Conservation (phyloP, 768 basidiomycete species). For the Psilocybe tampanensis region DNA sequence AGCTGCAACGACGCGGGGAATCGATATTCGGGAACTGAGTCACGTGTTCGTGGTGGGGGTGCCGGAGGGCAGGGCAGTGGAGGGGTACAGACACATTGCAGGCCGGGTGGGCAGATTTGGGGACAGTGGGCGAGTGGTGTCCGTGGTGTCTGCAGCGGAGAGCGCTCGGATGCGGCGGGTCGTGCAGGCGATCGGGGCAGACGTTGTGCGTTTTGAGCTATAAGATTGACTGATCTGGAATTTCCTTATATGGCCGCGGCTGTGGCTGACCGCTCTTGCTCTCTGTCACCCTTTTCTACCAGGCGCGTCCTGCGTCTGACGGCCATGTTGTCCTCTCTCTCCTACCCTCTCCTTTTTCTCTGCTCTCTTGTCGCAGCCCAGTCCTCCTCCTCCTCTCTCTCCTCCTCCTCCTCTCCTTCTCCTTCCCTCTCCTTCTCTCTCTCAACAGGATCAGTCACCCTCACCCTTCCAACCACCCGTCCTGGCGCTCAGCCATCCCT, state of each 20-base stretch:
- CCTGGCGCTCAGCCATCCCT: conserved; percentile 51
- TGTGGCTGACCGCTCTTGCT: conserved; percentile 24
- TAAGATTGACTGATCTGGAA: conserved; percentile 45
- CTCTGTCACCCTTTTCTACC: conserved; percentile 19
- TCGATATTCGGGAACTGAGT: conserved; percentile 70
- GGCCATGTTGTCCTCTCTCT: conserved; percentile 29
- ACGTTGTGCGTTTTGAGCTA: conserved; percentile 48
- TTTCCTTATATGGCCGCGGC: conserved; percentile 7
- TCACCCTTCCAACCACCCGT: conserved; percentile 51
- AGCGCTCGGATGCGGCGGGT: conserved; percentile 39
- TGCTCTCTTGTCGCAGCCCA: conserved; percentile 13
- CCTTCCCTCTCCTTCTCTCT: conserved; percentile 54
- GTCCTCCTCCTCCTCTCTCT: conserved; percentile 22
- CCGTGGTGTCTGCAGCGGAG: conserved; percentile 49
- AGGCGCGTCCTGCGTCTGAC: conserved; percentile 20
- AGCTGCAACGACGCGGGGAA: conserved; percentile 67
- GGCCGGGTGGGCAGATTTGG: conserved; percentile 81
- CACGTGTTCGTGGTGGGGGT: conserved; percentile 78
- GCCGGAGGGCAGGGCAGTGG: conserved; percentile 44
- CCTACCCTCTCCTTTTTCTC: conserved; percentile 7
- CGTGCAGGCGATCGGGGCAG: conserved; percentile 39
- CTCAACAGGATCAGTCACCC: conserved; percentile 47
- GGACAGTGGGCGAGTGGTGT: conserved; percentile 65
- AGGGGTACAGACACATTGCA: conserved; percentile 69
- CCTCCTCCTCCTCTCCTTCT: conserved; percentile 25